Evolutionary conservation across 768 basidiomycete genomes (phyloP), one percentile per base, ranked within the genome.

Genomic region (Mycena amicta): DNA sequence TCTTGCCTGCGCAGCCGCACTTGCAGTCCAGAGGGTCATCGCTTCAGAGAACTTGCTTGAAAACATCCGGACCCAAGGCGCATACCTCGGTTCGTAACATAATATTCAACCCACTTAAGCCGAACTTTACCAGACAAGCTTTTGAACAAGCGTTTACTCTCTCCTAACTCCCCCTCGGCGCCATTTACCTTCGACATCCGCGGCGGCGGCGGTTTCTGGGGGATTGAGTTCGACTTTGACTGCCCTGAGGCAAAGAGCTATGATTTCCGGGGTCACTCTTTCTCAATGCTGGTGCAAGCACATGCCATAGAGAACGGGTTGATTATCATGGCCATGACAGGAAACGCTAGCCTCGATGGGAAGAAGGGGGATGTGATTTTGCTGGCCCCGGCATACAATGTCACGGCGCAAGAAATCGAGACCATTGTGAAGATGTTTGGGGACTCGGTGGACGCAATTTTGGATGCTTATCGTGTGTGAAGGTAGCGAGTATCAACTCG

Each of bases 181-280:
- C 88, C 87, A 1, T 88, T 82, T 68, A 81, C 83, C 3, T 91
- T 88, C 66, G 92, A 93, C 68, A 83, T 93, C 58, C 87, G 94
- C 27, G 93, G 94, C 11, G 84, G 85, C 20, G 94, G 93, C 30
- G 81, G 86, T 27, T 92, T 94, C 75, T 93, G 89, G 89, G 88
- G 78, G 23, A 74, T 95, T 53, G 93, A 95, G 68, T 93, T 92
- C 61, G 90, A 93, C 64, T 85, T 90, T 61, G 77, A 78, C 4
- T 70, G 68, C 16, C 67, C 72, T 13, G 75, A 78, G 55, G 79
- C 75, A 11, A 57, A 71, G 33, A 70, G 70, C n/a, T 51, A 84
- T 18, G 75, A 85, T 57, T 79, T 89, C 57, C 77, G 78, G 62
- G 81, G 78, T 2, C 59, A 80, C 49, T 69, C 71, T 31, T 90